phyloP scores from a whole-genome alignment of 2,329 filamentous ascomycete species.

The Lachnellula willkommii region DNA sequence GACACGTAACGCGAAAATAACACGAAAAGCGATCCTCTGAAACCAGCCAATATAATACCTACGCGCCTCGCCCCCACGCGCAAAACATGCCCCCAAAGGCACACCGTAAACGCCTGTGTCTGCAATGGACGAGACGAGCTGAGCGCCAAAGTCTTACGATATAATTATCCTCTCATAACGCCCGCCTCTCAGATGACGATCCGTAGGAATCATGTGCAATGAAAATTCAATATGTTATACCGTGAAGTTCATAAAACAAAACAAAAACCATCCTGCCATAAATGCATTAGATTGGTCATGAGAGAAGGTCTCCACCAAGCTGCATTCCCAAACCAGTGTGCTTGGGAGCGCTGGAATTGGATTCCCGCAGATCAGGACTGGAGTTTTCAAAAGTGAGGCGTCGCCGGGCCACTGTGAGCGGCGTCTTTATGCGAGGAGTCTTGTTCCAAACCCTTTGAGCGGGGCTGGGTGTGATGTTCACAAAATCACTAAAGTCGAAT shows the following conservation, averaged over 20 bases:
- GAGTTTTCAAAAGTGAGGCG: slow-evolving; percentile 29
- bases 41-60: background rate
- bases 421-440: slow-evolving; percentile 29
- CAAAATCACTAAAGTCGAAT: slow-evolving; percentile 94
- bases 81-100: background rate
- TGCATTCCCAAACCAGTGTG: slow-evolving; percentile 56
- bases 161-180: background rate
- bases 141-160: no score
- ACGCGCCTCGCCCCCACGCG: background rate
- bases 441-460: slow-evolving; percentile 73
- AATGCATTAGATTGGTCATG: slow-evolving; percentile 30
- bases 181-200: background rate
- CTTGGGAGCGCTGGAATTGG: slow-evolving; percentile 31
- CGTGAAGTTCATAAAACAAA: background rate
- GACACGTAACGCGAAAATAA: background rate
- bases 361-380: slow-evolving; percentile 16
- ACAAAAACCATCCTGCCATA: background rate
- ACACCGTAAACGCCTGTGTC: background rate
- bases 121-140: background rate
- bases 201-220: slow-evolving; percentile 6
- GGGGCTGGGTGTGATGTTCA: slow-evolving; percentile 94
- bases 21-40: background rate
- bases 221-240: background rate
- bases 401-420: slow-evolving; percentile 23
- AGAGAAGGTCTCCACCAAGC: slow-evolving; percentile 58